phyloP scores from a whole-genome alignment of 2,329 filamentous ascomycete species.

The Drechslerella dactyloides region DNA sequence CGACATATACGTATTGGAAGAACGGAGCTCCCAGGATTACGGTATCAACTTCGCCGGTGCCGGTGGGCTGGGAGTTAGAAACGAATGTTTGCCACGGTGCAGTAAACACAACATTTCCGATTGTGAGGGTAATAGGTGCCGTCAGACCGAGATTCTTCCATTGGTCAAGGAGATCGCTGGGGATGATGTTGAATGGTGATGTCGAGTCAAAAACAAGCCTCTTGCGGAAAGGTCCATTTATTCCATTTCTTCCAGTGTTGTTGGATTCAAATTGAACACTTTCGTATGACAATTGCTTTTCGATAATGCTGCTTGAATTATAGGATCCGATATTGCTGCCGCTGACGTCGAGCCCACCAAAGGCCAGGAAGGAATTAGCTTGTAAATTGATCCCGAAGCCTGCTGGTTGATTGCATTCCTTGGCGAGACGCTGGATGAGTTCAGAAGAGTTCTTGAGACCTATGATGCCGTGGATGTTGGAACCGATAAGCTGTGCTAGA shows the following conservation, averaged over 20 bases:
- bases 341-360: conserved; percentile 27
- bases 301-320: conserved; percentile 8
- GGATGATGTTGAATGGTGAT: conserved; percentile 15
- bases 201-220: conserved; percentile 11
- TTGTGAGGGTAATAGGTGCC: conserved; percentile 3
- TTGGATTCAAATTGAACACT: neutral
- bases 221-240: neutral
- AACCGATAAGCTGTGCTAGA: neutral
- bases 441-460: conserved; percentile 18
- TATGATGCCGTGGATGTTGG: conserved; percentile 25
- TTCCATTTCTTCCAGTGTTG: no score
- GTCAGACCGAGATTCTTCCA: neutral
- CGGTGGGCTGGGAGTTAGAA: neutral
- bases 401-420: conserved; percentile 7
- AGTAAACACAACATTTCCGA: conserved; percentile 13
- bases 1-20: conserved; percentile 25
- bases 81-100: conserved; percentile 20
- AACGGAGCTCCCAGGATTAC: conserved; percentile 31
- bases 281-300: neutral
- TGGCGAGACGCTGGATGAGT: conserved; percentile 16
- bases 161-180: neutral
- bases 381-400: conserved; percentile 24
- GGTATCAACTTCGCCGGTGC: neutral
- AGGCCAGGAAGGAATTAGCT: conserved; percentile 18
- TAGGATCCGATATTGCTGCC: conserved; percentile 16